Evolutionary conservation across 805 yeast species (phyloP), one percentile per base, ranked within the genome.

Genomic region (Yarrowia phangngaensis): DNA sequence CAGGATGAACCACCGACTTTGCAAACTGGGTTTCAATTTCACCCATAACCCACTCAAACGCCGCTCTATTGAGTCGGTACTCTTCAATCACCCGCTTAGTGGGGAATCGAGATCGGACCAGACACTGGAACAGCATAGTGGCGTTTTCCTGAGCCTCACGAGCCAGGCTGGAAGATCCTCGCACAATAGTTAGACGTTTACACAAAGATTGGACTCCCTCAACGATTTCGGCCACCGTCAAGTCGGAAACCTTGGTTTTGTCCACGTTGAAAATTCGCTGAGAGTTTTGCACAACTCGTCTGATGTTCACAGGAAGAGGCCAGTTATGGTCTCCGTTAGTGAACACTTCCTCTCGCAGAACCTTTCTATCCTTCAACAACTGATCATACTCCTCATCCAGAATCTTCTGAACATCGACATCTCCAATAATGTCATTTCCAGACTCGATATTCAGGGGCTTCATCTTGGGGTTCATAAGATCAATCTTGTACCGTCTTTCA

Each of bases 191-290:
- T 45, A 90, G 69, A 57, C 77, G 82, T 11, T 70, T 71, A 61
- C 86, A 78, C 52, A 92, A 72, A 0, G 74, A 76, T 55, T 75
- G 74, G 16, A 92, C 95, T 34, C 84, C 80, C 31, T 62, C 61
- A 8, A 92, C 80, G 59, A 92, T 75, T 56, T 92, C 95, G 27
- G 78, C 79, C 52, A 94, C 78, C 9, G 89, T 82, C 66, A 92
- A 73, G 65, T 92, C 97, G 54, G 94, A 83, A 3, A 96, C 94
- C 64, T 81, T 85, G 28, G 84, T 76, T 60, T 87, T 84, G 56
- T 95, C 97, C 57, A 86, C 80, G 60, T 84, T 92, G 82, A 92
- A 92, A 53, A 92, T 88, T 65, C 90, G 96, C 69, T 90, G 97
- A 9, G 98, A 90, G 63, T 92, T 94, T 67, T 92, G 97, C 55